Base-by-base conservation (phyloP, 352 stramenopile genomes). In the Phytophthora aleatoria region DNA sequence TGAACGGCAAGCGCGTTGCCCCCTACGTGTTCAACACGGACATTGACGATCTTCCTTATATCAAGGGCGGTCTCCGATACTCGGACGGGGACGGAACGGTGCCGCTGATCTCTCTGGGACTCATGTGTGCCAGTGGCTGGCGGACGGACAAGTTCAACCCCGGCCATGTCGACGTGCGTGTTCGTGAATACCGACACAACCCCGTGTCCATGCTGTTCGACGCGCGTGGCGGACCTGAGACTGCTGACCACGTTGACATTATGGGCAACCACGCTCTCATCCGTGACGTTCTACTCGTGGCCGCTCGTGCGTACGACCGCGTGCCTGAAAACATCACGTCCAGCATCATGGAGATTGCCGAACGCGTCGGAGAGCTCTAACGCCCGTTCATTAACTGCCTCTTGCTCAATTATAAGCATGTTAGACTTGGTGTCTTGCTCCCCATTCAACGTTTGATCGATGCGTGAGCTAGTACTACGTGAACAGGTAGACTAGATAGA, bases 171-270 rank as follows among this genome's bases (percentile, higher is more conserved):
- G 69, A 95, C 15, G 85, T 98, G 7, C 90, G 65, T 73, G 91
- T 90, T 65, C 94, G 62, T 69, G 84, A 93, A 71, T 89, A 85
- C 61, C 64, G 69, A 41, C 85, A 94, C 64, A 78, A 91, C 45
- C 85, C 85, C 5, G 82, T 94, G 55, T 91, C 85, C 28, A 77
- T 94, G 50, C 59, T 94, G 38, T 90, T 76, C 50, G 85, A 94
- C 48, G 50, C 85, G 12, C 83, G 85, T 30, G 85, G 85, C 10
- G 85, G 85, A 2, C 85, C 85, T 1, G 77, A 79, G 56, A 94
- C 85, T 5, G 85, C 87, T 16, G 94, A 98, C 56, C 96, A 99
- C 79, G 92, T 98, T 3, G 95, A 98, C 59, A 98, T 99, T 67
- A 90, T 99, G 76, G 95, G 95, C 36, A 98, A 98, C 77, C 76